Evolutionary conservation across 192 early-diverging fungal species (phyloP), one percentile per base, ranked within the genome.

Genomic region (Coemansia sp.): DNA sequence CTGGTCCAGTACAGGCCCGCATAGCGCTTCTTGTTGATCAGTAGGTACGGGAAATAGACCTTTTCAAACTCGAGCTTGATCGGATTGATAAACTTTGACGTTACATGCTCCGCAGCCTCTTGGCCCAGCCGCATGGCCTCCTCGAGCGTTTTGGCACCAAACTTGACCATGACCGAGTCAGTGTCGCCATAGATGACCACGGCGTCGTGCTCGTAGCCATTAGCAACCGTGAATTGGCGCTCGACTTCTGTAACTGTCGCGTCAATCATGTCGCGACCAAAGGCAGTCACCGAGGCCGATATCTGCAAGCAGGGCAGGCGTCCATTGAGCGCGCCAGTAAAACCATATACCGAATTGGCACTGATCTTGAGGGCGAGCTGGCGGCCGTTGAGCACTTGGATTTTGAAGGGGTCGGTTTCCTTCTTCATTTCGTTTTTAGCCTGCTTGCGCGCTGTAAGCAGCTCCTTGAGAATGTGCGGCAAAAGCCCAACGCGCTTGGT

Each of bases 51-150:
- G 65, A 90, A 98, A 60, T 99, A 98, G n/a, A 97, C 95, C 72
- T 99, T 99, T 73, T 99, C 96, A 68, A 99, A 99, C 73, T 99
- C 97, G n/a, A 99, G 84, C 70, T 97, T 97, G 82, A 99, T 99
- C 2, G 96, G 97, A 13, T 84, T 87, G 22, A 94, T 75, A 69
- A 99, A 99, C 65, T 91, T 85, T 22, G 68, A 78, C 7, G 97
- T 96, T 2, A 99, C 95, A 75, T 85, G 80, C 16, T 88, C 85
- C 3, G 97, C 95, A 3, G 95, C 97, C 66, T 95, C 89, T 39
- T 83, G 78, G 76, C 94, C 94, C 0, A 97, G 73, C 38, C 85
- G 74, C 97, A 99, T 97, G 3, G 94, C 88, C 10, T 96, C 91
- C 20, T 80, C 89, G 37, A 98, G 85, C 55, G 72, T 82, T 38